Percentiles rank a stretch among this genome's conserved stretches.
Conservation (phyloP, 768 basidiomycete species). For the Gymnopilus junonius region DNA sequence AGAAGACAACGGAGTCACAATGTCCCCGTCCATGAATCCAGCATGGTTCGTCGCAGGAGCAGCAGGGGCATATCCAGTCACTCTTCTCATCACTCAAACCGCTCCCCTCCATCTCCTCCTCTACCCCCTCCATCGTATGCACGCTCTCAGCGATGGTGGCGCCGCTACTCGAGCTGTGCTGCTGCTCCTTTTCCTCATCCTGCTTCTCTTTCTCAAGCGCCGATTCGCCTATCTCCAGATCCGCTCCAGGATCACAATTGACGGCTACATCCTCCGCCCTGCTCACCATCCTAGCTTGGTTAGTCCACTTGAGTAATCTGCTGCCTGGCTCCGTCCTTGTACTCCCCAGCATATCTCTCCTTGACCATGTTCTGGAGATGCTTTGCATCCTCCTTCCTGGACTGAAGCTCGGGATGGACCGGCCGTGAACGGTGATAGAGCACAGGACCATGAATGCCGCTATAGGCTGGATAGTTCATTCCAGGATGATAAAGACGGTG, state of each 20-base stretch:
- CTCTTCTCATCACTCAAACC: constrained; percentile 10
- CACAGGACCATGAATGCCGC: constrained; percentile 94
- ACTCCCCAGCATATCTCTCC: constrained; percentile 52
- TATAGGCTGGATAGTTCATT: constrained; percentile 86
- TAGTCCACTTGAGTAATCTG: constrained; percentile 76
- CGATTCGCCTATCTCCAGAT: constrained; percentile 45
- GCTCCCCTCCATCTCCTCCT: constrained; percentile 8
- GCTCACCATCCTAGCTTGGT: constrained; percentile 70
- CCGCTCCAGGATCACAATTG: constrained; percentile 71
- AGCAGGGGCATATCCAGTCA: background rate
- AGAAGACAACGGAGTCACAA: constrained; percentile 1
- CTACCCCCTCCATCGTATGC: no score
- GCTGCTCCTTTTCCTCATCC: no score
- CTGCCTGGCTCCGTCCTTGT: constrained; percentile 14
- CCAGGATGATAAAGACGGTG: constrained; percentile 91
- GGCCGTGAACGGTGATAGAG: constrained; percentile 85
- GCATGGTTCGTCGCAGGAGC: background rate
- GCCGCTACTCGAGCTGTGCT: background rate
- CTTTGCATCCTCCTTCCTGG: constrained; percentile 90
- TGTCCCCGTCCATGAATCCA: background rate
- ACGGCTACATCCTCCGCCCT: constrained; percentile 82
- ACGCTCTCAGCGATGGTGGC: background rate
- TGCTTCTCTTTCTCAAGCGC: constrained; percentile 24
- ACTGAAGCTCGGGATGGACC: constrained; percentile 95
- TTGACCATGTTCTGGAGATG: constrained; percentile 89